Evolutionary conservation across 805 yeast genomes (phyloP).

Genomic region (Sungouiozyma intestinalis): DNA sequence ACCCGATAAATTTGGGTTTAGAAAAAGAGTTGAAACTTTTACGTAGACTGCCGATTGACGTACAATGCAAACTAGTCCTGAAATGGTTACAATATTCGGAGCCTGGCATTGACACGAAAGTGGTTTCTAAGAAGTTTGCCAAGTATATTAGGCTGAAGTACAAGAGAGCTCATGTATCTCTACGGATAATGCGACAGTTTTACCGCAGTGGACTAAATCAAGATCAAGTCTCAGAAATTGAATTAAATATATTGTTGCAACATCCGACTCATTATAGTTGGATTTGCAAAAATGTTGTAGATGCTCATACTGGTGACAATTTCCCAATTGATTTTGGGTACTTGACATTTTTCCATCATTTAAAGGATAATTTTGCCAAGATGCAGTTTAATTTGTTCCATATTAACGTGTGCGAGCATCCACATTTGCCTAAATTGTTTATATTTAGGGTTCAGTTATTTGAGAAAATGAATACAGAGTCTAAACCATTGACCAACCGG

Average conservation of each 20-base stretch:
- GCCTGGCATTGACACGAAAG: not conserved
- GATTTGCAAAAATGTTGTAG: conserved; percentile 18
- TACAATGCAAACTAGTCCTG: conserved; percentile 12
- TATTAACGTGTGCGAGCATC: conserved; percentile 45
- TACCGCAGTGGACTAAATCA: conserved; percentile 21
- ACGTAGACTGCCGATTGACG: conserved; percentile 12
- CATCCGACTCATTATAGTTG: conserved; percentile 36
- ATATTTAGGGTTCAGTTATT: conserved; percentile 55
- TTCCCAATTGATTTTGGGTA: conserved; percentile 1
- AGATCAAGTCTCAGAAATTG: conserved; percentile 60
- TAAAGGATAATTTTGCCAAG: not conserved
- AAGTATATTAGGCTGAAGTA: conserved; percentile 7
- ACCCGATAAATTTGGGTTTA: conserved; percentile 10
- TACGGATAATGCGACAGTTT: conserved; percentile 10
- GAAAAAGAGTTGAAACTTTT: conserved; percentile 11
- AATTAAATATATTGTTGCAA: conserved; percentile 53
- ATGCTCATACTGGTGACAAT: not conserved
- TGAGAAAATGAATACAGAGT: conserved; percentile 29
- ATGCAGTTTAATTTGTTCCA: conserved; percentile 11
- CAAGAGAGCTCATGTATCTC: conserved; percentile 9
- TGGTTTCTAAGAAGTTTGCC: not conserved
- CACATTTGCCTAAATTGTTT: conserved; percentile 47
- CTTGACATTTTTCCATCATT: not conserved
- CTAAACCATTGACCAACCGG: not conserved
- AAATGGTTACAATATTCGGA: conserved; percentile 18